These are phyloP conservation scores for Oligophagozyma castellii DNA, from an alignment of 1,139 yeast genomes.

Conservation along the genomic window DNA sequence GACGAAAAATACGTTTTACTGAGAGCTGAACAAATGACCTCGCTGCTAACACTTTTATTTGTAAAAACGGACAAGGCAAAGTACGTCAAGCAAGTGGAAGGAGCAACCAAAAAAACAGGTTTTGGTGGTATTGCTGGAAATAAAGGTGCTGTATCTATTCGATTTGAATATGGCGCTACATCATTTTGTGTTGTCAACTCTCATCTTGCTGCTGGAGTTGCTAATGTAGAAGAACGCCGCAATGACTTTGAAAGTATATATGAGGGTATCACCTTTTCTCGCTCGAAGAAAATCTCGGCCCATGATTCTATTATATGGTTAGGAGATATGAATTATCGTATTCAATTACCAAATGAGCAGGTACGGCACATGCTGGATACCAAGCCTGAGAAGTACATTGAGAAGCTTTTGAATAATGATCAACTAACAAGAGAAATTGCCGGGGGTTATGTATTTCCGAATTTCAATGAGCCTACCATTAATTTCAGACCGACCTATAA, in stretches of 20 bases:
- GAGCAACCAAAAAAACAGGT: slow-evolving; percentile 82
- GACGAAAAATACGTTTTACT: slow-evolving; percentile 45
- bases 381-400: slow-evolving; percentile 33
- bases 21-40: slow-evolving; percentile 82
- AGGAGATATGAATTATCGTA: slow-evolving; percentile 87
- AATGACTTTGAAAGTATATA: slow-evolving; percentile 59
- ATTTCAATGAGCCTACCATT: slow-evolving; percentile 65
- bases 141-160: slow-evolving; percentile 84
- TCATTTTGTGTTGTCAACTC: slow-evolving; percentile 72
- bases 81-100: slow-evolving; percentile 52
- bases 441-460: slow-evolving; percentile 55
- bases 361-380: slow-evolving; percentile 36
- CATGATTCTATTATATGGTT: slow-evolving; percentile 85
- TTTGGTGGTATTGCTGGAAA: slow-evolving; percentile 91
- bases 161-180: slow-evolving; percentile 64
- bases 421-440: slow-evolving; percentile 66
- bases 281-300: slow-evolving; percentile 42
- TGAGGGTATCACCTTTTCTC: slow-evolving; percentile 32
- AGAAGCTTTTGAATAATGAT: slow-evolving; percentile 51
- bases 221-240: slow-evolving; percentile 66
- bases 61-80: slow-evolving; percentile 42
- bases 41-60: slow-evolving; percentile 58
- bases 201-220: slow-evolving; percentile 86
- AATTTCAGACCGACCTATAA: slow-evolving; percentile 84
- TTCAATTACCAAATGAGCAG: slow-evolving; percentile 51